Evolutionary conservation across 129 eudicot species (phyloP).

Genomic region (Cynara cardunculus): DNA sequence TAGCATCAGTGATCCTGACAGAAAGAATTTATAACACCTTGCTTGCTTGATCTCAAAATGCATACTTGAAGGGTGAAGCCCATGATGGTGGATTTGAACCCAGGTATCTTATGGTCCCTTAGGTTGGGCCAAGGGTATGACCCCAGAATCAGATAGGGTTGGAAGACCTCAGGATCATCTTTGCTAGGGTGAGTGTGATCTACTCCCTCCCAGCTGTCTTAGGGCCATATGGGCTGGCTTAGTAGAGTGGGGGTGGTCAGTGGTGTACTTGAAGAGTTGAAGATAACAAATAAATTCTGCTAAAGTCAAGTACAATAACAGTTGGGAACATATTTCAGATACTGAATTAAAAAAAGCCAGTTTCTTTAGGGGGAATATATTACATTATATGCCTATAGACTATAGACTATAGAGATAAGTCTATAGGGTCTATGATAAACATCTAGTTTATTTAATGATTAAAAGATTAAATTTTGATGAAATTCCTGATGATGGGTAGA

Average conservation of each 20-base stretch:
- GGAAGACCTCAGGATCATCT: slow-evolving; percentile 29
- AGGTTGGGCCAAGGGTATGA: slow-evolving; percentile 17
- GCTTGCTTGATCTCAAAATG: slow-evolving; percentile 9
- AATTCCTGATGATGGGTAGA: slow-evolving; percentile 27
- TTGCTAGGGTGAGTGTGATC: slow-evolving; percentile 20
- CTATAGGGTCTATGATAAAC: slow-evolving; percentile 25
- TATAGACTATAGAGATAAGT: not conserved
- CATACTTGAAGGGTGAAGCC: not conserved
- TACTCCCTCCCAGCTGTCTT: slow-evolving; percentile 18
- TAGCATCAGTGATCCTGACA: not conserved
- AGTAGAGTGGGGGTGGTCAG: not conserved
- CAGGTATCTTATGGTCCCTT: slow-evolving; percentile 18
- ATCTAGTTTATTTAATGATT: slow-evolving; percentile 17
- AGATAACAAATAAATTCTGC: slow-evolving; percentile 10
- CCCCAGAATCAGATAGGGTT: slow-evolving; percentile 17
- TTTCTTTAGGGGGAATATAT: not conserved
- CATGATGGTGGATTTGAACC: slow-evolving; percentile 10
- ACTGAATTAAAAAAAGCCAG: not conserved
- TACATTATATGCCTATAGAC: slow-evolving; percentile 13
- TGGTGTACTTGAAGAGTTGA: slow-evolving; percentile 3
- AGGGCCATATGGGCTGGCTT: slow-evolving; percentile 26
- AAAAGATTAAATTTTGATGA: slow-evolving; percentile 23
- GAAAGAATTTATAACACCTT: not conserved
- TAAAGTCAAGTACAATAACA: slow-evolving; percentile 16
- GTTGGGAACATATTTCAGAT: slow-evolving; percentile 20